Evolutionary conservation across 768 basidiomycete species (phyloP).

Genomic region (Pleurotus salmoneostramineus): DNA sequence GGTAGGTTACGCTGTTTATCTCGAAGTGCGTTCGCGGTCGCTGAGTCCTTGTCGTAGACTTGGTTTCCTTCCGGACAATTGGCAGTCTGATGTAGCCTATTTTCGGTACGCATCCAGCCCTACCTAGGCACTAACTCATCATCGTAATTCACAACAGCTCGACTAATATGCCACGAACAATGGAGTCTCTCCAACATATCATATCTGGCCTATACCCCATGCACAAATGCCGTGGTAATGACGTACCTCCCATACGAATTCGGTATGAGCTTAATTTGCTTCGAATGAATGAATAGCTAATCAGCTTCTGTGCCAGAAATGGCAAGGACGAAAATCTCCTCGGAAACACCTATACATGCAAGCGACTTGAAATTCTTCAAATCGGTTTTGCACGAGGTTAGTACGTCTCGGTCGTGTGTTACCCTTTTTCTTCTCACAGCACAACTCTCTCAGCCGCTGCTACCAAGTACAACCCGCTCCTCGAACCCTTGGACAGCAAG

Average conservation of each 20-base stretch:
- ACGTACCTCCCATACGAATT: conserved; percentile 47
- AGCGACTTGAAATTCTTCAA: conserved; percentile 59
- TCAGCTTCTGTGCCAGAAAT: conserved; percentile 32
- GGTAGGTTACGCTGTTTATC: conserved; percentile 29
- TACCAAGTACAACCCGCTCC: conserved; percentile 52
- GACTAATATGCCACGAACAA: conserved; percentile 76
- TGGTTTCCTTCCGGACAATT: conserved; percentile 57
- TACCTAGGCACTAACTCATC: background rate
- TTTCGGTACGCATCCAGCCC: conserved; percentile 42
- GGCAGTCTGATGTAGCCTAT: conserved; percentile 45
- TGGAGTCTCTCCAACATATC: conserved; percentile 71
- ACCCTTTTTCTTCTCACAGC: background rate
- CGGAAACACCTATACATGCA: conserved; percentile 67
- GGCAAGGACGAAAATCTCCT: conserved; percentile 67
- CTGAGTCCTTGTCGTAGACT: conserved; percentile 36
- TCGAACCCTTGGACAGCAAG: conserved; percentile 58
- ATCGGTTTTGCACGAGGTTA: conserved; percentile 62
- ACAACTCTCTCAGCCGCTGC: conserved; percentile 50
- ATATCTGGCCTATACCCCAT: conserved; percentile 70
- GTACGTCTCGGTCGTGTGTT: background rate
- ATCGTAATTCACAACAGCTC: conserved; percentile 35
- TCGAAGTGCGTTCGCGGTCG: too few relatives aligned
- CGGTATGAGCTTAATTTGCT: conserved; percentile 33
- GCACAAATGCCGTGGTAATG: conserved; percentile 37
- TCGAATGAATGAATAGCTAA: background rate